A percentile compares a stretch with the other conserved stretches of the same genome.
Evolutionary conservation across 1,284 basidiomycete genomes (phyloP).

Genomic region (Microstroma glucosiphilum): DNA sequence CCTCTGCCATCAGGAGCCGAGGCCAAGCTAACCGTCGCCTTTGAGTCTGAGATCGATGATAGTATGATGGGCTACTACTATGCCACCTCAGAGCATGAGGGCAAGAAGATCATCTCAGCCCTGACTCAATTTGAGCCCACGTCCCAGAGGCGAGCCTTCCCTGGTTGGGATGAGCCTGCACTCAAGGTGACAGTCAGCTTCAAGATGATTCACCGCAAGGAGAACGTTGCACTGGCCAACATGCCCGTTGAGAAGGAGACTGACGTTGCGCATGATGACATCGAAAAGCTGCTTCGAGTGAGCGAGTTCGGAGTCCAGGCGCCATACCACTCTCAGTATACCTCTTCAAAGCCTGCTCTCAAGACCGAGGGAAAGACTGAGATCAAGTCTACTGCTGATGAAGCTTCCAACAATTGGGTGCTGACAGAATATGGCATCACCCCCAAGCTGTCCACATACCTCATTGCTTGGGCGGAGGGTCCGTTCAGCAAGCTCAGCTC

Average conservation of each 20-base stretch:
- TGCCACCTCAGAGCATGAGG: slow-evolving; percentile 51
- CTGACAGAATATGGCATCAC: slow-evolving; percentile 47
- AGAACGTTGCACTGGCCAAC: slow-evolving; percentile 65
- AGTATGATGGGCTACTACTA: slow-evolving; percentile 52
- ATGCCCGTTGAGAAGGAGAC: slow-evolving; percentile 57
- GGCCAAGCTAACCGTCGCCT: slow-evolving; percentile 36
- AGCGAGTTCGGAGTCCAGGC: slow-evolving; percentile 60
- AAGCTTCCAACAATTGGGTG: slow-evolving; percentile 43
- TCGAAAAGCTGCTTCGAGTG: slow-evolving; percentile 54
- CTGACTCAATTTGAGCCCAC: slow-evolving; percentile 64
- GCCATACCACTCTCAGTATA: slow-evolving; percentile 36
- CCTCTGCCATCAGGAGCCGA: slow-evolving; percentile 37
- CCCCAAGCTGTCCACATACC: slow-evolving; percentile 74
- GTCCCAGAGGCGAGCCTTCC: slow-evolving; percentile 61
- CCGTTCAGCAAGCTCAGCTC: slow-evolving; percentile 68
- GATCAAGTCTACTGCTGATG: slow-evolving; percentile 20
- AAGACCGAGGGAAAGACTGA: slow-evolving; percentile 34
- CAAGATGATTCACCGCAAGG: slow-evolving; percentile 75
- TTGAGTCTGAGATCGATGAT: slow-evolving; percentile 38
- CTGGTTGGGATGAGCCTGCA: slow-evolving; percentile 82
- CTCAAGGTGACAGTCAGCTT: slow-evolving; percentile 81
- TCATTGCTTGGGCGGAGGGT: slow-evolving; percentile 86
- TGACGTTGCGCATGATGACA: slow-evolving; percentile 28
- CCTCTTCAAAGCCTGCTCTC: slow-evolving; percentile 5
- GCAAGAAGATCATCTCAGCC: slow-evolving; percentile 51